These are phyloP conservation scores for Micractinium sp. DNA, from an alignment of 139 green algal species.

Conservation along the genomic window DNA sequence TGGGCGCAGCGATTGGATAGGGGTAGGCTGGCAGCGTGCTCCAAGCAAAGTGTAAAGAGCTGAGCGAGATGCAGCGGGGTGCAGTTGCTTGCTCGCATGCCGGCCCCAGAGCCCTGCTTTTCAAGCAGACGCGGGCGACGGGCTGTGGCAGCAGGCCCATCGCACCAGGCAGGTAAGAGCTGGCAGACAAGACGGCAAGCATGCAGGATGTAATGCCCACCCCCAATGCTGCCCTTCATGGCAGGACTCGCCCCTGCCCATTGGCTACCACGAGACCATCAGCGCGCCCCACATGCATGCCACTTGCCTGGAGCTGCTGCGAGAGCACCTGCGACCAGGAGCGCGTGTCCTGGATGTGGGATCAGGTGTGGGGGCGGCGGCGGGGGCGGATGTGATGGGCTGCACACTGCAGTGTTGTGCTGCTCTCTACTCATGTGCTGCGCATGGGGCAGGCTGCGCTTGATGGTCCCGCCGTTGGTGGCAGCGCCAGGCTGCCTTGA, in stretches of 20 bases:
- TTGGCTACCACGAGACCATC: slow-evolving; percentile 76
- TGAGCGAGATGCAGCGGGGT: neutral
- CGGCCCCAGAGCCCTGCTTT: no score
- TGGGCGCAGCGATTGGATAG: neutral
- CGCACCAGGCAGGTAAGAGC: neutral
- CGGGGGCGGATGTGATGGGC: neutral
- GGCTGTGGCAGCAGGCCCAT: neutral
- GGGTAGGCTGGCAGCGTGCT: neutral
- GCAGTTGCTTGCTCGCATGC: no score
- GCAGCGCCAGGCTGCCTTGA: neutral
- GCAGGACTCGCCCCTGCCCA: slow-evolving; percentile 33
- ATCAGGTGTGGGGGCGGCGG: slow-evolving; percentile 43
- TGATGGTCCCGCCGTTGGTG: neutral
- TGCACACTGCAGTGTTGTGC: neutral
- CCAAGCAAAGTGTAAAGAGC: neutral
- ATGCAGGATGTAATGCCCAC: neutral
- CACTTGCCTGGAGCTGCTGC: slow-evolving; percentile 86
- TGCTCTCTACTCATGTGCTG: neutral
- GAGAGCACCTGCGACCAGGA: slow-evolving; percentile 66
- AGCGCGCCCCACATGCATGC: slow-evolving; percentile 96
- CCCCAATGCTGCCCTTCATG: no score
- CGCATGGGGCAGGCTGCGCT: neutral
- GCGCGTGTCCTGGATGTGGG: slow-evolving; percentile 89
- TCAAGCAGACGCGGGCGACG: neutral
- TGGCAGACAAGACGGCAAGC: neutral